Evolutionary conservation across 176 grass and related monocot genomes (phyloP), one percentile per base, ranked within the genome.

Genomic region (Raddia guianensis): DNA sequence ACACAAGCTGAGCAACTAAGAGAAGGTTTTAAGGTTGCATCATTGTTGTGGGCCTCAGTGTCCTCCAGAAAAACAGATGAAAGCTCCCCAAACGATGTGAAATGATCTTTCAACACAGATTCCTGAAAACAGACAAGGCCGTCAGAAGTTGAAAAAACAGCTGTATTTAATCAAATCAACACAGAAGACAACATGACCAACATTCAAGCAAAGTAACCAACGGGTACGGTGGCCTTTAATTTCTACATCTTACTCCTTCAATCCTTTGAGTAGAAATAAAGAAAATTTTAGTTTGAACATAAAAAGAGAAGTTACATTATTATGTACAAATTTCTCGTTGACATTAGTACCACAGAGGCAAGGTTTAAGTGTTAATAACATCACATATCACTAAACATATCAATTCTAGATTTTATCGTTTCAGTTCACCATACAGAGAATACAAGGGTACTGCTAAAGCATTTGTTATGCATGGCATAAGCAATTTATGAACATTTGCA

Each of bases 31-130:
- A 85, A 80, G 37, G 82, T 77, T 64, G 80, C 86, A 87, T 91
- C 87, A 81, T 86, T 64, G 50, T 76, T 93, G 74, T 87, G 73
- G 32, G 79, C 78, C 84, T 87, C 90, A 3, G 80, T 83, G 8
- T 90, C 82, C 89, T 99, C 90, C 59, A 99, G 70, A 58, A 86
- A 72, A 84, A 99, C 69, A 86, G 90, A 95, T 53, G 90, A 83
- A 63, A 99, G 75, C 65, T 93, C 93, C 55, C 96, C 96, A 70
- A 95, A 99, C 70, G 88, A 89, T 77, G 91, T 73, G 20, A 99
- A 99, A 86, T 99, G 92, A 72, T 95, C 96, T 75, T 80, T 89
- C 79, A 99, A 86, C 72, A 84, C 58, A 84, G 86, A 87, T 73
- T 95, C 88, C 96, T 99, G 89, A 66, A 86, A 90, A 90, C 20